Evolutionary conservation across 495 filamentous ascomycete species (phyloP).

Genomic region (Penicillium arizonense): DNA sequence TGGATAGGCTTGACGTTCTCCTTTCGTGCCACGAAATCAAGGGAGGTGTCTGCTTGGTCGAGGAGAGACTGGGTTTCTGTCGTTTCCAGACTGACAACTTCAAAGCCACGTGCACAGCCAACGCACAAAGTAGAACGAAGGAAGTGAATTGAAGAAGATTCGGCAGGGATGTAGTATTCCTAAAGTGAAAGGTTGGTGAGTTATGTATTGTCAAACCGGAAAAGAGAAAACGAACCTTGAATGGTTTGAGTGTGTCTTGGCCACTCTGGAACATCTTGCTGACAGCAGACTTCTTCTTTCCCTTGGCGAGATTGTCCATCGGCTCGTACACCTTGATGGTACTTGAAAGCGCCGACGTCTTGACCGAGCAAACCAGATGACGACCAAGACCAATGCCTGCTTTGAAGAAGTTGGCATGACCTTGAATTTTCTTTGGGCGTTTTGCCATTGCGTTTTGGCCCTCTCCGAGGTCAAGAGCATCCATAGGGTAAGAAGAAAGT

Average conservation of each 20-base stretch:
- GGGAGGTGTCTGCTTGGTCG: slow-evolving; percentile 95
- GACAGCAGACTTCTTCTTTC: slow-evolving; percentile 87
- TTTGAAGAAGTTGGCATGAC: slow-evolving; percentile 97
- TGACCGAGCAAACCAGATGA: slow-evolving; percentile 93
- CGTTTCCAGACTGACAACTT: slow-evolving; percentile 95
- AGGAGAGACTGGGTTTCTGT: slow-evolving; percentile 95
- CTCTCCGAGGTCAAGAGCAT: slow-evolving; percentile 81
- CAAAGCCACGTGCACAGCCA: slow-evolving; percentile 91
- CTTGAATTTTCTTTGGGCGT: slow-evolving; percentile 94
- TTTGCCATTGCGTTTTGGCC: slow-evolving; percentile 68
- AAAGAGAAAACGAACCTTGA: slow-evolving; percentile 60
- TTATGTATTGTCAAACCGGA: not conserved
- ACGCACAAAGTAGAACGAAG: slow-evolving; percentile 95
- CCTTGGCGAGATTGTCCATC: slow-evolving; percentile 83
- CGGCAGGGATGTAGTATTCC: slow-evolving; percentile 98
- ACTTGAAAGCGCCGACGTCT: slow-evolving; percentile 81
- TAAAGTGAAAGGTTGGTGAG: slow-evolving; percentile 17
- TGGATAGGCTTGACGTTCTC: slow-evolving; percentile 96
- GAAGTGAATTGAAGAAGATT: slow-evolving; percentile 96
- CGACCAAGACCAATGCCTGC: slow-evolving; percentile 91
- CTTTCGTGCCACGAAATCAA: slow-evolving; percentile 92
- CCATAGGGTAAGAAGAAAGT: slow-evolving; percentile 79
- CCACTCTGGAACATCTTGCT: slow-evolving; percentile 92
- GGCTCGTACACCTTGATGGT: slow-evolving; percentile 99
- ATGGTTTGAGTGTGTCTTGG: slow-evolving; percentile 91